Evolutionary conservation across 139 green algal species (phyloP).

Genomic region (Picochlorum sp.): DNA sequence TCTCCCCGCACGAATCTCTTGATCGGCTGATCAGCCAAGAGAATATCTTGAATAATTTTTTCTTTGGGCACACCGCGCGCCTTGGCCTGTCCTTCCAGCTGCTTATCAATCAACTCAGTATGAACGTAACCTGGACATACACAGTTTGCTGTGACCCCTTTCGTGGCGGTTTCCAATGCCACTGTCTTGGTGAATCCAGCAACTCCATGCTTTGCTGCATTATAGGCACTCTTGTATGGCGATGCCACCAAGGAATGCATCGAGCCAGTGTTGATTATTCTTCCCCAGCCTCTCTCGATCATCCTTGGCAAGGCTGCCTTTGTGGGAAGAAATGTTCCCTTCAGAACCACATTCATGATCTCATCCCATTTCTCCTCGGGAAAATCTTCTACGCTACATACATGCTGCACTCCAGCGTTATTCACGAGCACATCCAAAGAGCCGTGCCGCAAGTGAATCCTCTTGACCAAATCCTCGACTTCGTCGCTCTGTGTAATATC

Average conservation of each 20-base stretch:
- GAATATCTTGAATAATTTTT: constrained; percentile 43
- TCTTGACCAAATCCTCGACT: constrained; percentile 37
- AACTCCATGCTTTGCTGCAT: constrained; percentile 83
- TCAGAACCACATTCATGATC: constrained; percentile 66
- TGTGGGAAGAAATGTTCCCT: constrained; percentile 66
- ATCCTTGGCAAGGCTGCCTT: constrained; percentile 79
- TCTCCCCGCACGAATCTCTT: constrained; percentile 73
- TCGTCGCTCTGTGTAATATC: too few species aligned
- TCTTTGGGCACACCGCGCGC: constrained; percentile 58
- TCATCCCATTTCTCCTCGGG: constrained; percentile 74
- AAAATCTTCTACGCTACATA: constrained; percentile 65
- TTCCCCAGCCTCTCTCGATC: constrained; percentile 64
- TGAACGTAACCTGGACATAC: constrained; percentile 29
- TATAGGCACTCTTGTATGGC: constrained; percentile 87
- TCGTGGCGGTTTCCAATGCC: constrained; percentile 61
- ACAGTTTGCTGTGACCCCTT: constrained; percentile 38
- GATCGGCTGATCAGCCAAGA: constrained; percentile 82
- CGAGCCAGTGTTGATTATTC: constrained; percentile 81
- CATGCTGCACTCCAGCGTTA: constrained; percentile 75
- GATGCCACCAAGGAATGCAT: constrained; percentile 78
- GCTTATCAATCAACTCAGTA: constrained; percentile 60
- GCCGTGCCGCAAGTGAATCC: constrained; percentile 27
- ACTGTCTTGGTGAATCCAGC: constrained; percentile 75
- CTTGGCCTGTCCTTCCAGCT: constrained; percentile 58
- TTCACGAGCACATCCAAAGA: constrained; percentile 51